Conservation (phyloP, 2,329 filamentous ascomycete species). For the Curvularia eragrostidis region DNA sequence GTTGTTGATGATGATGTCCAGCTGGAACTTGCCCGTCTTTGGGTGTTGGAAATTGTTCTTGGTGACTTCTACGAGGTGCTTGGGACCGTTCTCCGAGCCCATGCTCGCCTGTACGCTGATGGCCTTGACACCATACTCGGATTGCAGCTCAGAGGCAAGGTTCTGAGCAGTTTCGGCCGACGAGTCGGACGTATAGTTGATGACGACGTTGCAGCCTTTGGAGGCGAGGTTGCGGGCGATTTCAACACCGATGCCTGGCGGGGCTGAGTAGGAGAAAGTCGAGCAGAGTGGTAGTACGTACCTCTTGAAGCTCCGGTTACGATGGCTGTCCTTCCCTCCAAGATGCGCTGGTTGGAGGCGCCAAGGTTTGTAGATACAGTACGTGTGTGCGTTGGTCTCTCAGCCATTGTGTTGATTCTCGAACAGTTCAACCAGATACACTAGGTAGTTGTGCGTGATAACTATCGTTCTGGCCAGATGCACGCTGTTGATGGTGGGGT, state of each 20-base stretch:
- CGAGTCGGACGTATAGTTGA: conserved; percentile 74
- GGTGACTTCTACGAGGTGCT: conserved; percentile 64
- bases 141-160: conserved; percentile 63
- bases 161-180: conserved; percentile 60
- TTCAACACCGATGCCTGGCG: conserved; percentile 73
- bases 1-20: conserved; percentile 90
- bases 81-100: conserved; percentile 65
- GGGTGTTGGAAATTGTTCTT: conserved; percentile 65
- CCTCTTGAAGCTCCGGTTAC: conserved; percentile 81
- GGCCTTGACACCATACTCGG: conserved; percentile 65
- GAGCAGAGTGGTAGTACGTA: conserved; percentile 44
- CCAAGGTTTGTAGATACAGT: conserved; percentile 52
- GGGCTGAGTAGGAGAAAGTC: conserved; percentile 6
- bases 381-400: conserved; percentile 43
- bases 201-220: conserved; percentile 72
- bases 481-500: conserved; percentile 29
- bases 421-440: conserved; percentile 4
- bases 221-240: conserved; percentile 73
- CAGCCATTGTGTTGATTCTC: conserved; percentile 43
- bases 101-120: conserved; percentile 75
- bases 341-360: conserved; percentile 43
- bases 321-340: conserved; percentile 77
- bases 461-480: background rate
- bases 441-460: background rate
- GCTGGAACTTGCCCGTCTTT: conserved; percentile 64